Percentiles rank a stretch among this genome's conserved stretches.
phyloP scores from a whole-genome alignment of 2,329 filamentous ascomycete genomes.

The Paracoccidioides brasiliensis region DNA sequence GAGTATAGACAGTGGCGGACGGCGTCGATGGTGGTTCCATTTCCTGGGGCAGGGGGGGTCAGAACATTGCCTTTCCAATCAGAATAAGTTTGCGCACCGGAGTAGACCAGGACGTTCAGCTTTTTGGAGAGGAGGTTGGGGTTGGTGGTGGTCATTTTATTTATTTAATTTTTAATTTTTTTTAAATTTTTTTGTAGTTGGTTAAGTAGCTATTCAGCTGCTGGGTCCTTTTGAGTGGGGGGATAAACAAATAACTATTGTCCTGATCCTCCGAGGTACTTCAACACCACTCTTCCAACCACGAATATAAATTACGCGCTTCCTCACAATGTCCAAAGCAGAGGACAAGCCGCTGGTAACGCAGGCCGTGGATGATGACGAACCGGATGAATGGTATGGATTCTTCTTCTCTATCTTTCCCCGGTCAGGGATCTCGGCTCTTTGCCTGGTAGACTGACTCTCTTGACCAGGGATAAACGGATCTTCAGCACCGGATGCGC shows the following conservation, averaged over 20 bases:
- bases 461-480: constrained; percentile 67
- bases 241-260: constrained; percentile 1
- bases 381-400: constrained; percentile 84
- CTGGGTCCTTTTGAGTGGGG: background rate
- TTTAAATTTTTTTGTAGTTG: background rate
- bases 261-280: background rate
- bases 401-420: constrained; percentile 7
- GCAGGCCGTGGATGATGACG: constrained; percentile 55
- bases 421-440: background rate
- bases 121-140: constrained; percentile 48
- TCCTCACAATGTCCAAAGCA: constrained; percentile 43
- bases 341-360: constrained; percentile 28
- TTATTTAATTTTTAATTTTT: too few relatives aligned
- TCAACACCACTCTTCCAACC: background rate
- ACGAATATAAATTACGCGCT: background rate
- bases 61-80: constrained; percentile 19
- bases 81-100: constrained; percentile 44
- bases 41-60: constrained; percentile 41
- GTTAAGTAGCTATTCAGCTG: too few relatives aligned
- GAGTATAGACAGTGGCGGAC: constrained; percentile 82
- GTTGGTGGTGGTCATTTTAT: constrained; percentile 19
- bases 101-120: constrained; percentile 88
- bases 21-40: constrained; percentile 75
- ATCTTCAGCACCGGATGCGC: constrained; percentile 95
- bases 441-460: background rate